These are phyloP conservation scores for Phytophthora pseudosyringae DNA, from an alignment of 352 stramenopile species.

Conservation along the genomic window DNA sequence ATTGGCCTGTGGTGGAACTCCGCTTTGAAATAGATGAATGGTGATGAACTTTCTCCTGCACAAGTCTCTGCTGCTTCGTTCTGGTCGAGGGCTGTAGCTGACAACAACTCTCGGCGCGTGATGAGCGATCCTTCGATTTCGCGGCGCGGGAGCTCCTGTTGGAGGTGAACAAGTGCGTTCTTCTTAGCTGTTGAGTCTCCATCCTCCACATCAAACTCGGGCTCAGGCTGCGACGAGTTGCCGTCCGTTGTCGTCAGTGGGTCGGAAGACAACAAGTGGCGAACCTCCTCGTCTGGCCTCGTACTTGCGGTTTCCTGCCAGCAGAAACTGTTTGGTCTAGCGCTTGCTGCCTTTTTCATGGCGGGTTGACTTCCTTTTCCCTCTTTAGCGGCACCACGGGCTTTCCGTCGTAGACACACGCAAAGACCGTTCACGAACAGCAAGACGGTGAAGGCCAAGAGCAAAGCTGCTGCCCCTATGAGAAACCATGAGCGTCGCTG, in stretches of 20 bases:
- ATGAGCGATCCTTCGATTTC: slow-evolving; percentile 24
- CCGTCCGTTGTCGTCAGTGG: slow-evolving; percentile 18
- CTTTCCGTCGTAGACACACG: slow-evolving; percentile 27
- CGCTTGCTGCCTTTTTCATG: slow-evolving; percentile 17
- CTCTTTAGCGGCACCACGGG: slow-evolving; percentile 6
- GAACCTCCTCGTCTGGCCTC: slow-evolving; percentile 28
- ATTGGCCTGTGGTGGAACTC: slow-evolving; percentile 25
- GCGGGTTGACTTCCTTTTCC: slow-evolving; percentile 4
- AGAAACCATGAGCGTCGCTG: slow-evolving; percentile 46
- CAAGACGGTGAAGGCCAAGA: slow-evolving; percentile 20
- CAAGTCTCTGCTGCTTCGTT: not conserved
- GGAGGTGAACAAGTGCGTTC: slow-evolving; percentile 24
- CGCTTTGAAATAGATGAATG: slow-evolving; percentile 39
- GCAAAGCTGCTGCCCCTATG: slow-evolving; percentile 31
- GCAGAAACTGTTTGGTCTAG: slow-evolving; percentile 29
- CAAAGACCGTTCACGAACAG: slow-evolving; percentile 35
- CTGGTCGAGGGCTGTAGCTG: not conserved
- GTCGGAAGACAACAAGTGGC: slow-evolving; percentile 27
- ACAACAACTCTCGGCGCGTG: slow-evolving; percentile 9
- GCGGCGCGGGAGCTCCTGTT: slow-evolving; percentile 20
- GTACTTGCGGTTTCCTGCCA: slow-evolving; percentile 28
- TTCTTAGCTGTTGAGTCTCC: slow-evolving; percentile 8
- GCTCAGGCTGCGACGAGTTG: slow-evolving; percentile 18
- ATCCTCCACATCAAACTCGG: slow-evolving; percentile 8
- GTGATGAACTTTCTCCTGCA: slow-evolving; percentile 17